These are phyloP conservation scores for Canavalia gladiata DNA, from an alignment of 306 rosid species.

Conservation along the genomic window DNA sequence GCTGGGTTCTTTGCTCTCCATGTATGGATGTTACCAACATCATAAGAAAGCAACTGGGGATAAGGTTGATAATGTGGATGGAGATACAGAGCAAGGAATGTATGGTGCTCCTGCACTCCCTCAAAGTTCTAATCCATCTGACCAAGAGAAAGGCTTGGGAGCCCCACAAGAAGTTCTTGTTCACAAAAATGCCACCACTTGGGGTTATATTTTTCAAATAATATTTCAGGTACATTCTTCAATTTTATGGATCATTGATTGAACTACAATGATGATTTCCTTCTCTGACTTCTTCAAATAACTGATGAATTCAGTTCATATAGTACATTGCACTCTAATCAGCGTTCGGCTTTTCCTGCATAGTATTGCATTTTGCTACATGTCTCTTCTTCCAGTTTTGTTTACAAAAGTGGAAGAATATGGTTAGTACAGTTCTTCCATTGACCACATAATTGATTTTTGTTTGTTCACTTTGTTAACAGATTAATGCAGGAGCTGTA, in stretches of 20 bases:
- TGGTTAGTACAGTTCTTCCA: constrained; percentile 2
- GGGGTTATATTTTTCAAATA: constrained; percentile 86
- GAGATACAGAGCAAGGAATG: constrained; percentile 77
- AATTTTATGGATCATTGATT: constrained; percentile 1
- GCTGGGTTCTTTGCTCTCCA: constrained; percentile 89
- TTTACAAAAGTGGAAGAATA: background rate
- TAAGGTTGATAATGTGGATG: constrained; percentile 83
- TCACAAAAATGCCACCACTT: constrained; percentile 77
- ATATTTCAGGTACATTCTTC: constrained; percentile 75
- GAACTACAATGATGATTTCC: background rate
- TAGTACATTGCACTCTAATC: constrained; percentile 19
- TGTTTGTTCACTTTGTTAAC: constrained; percentile 46
- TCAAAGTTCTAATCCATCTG: constrained; percentile 41
- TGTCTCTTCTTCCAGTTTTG: constrained; percentile 10
- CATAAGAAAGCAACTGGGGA: constrained; percentile 90
- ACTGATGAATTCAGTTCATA: constrained; percentile 5
- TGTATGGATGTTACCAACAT: constrained; percentile 80
- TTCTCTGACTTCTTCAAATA: background rate
- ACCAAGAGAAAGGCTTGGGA: constrained; percentile 52
- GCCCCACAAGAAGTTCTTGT: constrained; percentile 43
- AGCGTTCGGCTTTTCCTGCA: background rate
- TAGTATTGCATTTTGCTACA: background rate
- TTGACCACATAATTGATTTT: constrained; percentile 22
- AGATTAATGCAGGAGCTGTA: constrained; percentile 99
- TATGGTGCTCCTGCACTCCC: constrained; percentile 51